phyloP scores from a whole-genome alignment of 106 monocot genomes.

The Acanthochlamys bracteata region DNA sequence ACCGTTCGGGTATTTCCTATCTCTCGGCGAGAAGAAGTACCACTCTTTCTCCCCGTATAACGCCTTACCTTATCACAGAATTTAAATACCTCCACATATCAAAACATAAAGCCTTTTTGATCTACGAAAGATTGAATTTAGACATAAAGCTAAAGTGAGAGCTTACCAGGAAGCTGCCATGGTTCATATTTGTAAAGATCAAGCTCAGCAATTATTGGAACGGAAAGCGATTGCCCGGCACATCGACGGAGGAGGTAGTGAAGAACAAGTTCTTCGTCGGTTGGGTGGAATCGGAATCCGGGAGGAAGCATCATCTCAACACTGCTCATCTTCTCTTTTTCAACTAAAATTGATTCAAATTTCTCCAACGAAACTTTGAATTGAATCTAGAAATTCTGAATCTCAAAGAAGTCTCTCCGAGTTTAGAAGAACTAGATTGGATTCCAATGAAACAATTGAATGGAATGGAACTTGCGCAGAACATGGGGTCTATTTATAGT shows the following conservation, averaged over 20 bases:
- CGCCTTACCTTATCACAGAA: conserved; percentile 31
- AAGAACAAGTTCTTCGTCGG: conserved; percentile 72
- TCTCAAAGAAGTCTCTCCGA: not conserved
- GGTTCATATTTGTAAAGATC: conserved; percentile 64
- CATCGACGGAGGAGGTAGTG: conserved; percentile 78
- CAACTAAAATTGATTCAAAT: not conserved
- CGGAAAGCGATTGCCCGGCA: conserved; percentile 30
- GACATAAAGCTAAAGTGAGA: not conserved
- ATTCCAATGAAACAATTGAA: not conserved
- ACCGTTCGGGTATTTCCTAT: conserved; percentile 82
- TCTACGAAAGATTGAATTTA: not conserved
- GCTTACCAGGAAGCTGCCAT: conserved; percentile 58
- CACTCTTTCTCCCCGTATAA: conserved; percentile 76
- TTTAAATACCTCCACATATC: not conserved
- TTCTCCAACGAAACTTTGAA: not conserved
- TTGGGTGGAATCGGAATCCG: conserved; percentile 84
- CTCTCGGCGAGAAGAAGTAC: conserved; percentile 90
- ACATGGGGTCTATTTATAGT: not conserved
- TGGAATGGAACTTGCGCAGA: not conserved
- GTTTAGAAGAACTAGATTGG: no score
- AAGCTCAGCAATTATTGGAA: conserved; percentile 49
- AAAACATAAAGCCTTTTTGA: not conserved
- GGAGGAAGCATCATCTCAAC: conserved; percentile 53
- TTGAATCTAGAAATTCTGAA: not conserved
- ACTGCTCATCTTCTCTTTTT: conserved; percentile 18